Conservation (phyloP, 805 yeast species). For the Candida berthetii region DNA sequence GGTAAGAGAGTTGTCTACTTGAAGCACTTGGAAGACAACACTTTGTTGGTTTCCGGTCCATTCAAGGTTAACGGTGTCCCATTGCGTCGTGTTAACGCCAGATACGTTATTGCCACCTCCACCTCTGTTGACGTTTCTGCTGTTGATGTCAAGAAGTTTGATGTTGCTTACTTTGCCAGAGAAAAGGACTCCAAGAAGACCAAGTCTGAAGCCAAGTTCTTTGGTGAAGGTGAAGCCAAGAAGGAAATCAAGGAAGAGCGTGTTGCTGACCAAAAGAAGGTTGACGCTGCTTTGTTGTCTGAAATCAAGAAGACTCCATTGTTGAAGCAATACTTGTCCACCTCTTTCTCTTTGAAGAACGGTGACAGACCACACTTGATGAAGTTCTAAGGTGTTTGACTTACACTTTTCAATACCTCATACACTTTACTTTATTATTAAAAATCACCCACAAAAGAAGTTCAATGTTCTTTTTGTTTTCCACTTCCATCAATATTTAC, state of each 20-base stretch:
- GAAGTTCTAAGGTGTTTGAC: constrained; percentile 66
- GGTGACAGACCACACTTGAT: constrained; percentile 98
- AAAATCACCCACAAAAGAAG: too few species aligned
- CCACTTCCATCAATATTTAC: neutral
- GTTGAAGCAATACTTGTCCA: constrained; percentile 92
- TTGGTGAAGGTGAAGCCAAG: constrained; percentile 66
- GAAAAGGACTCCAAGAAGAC: constrained; percentile 79
- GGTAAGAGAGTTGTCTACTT: constrained; percentile 99
- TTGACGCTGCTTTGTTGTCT: constrained; percentile 86
- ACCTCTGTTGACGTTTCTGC: constrained; percentile 78
- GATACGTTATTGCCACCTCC: constrained; percentile 98
- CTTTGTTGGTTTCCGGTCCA: constrained; percentile 95
- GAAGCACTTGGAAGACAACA: constrained; percentile 96
- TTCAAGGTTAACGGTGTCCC: constrained; percentile 99
- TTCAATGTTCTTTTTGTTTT: too few species aligned
- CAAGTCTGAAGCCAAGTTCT: constrained; percentile 91
- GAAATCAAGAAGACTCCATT: constrained; percentile 97
- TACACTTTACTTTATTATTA: too few species aligned
- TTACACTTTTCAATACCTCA: neutral
- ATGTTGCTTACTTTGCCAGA: constrained; percentile 93
- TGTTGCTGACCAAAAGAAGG: constrained; percentile 92
- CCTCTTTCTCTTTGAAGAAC: constrained; percentile 93
- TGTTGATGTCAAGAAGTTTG: constrained; percentile 86
- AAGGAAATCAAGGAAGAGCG: constrained; percentile 92
- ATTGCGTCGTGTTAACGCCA: constrained; percentile 97